phyloP scores from a whole-genome alignment of 768 basidiomycete species.

The Mycena capillaripes region DNA sequence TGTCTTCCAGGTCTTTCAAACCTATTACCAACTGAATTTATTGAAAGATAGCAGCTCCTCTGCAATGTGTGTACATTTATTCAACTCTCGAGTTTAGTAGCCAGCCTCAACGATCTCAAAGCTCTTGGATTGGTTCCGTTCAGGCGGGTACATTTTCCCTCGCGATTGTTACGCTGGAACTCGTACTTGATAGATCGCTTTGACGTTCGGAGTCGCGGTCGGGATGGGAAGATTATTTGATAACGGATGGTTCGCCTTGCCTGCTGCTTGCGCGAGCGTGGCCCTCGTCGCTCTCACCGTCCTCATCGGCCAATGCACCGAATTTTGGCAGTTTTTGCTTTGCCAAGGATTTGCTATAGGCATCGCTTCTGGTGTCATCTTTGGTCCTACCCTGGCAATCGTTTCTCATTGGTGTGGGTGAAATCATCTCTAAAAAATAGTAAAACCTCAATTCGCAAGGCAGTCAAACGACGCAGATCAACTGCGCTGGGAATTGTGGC shows the following conservation, averaged over 20 bases:
- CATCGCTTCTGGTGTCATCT: conserved; percentile 72
- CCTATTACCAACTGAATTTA: conserved; percentile 72
- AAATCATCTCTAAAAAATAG: background rate
- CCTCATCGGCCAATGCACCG: conserved; percentile 77
- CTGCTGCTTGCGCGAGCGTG: conserved; percentile 62
- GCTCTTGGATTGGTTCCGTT: conserved; percentile 86
- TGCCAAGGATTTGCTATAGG: conserved; percentile 81
- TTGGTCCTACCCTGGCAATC: conserved; percentile 71
- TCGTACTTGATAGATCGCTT: conserved; percentile 69
- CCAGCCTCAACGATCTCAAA: background rate
- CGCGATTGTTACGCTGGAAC: too few species aligned
- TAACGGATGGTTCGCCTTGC: conserved; percentile 72
- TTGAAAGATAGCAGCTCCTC: conserved; percentile 56
- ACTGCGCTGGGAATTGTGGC: conserved; percentile 71
- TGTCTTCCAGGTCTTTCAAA: conserved; percentile 74
- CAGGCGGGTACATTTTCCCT: too few species aligned
- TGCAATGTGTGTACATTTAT: conserved; percentile 74
- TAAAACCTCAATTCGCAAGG: background rate
- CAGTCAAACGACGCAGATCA: conserved; percentile 26
- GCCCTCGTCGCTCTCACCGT: conserved; percentile 70
- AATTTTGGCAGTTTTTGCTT: conserved; percentile 85
- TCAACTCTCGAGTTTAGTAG: background rate
- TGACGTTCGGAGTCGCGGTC: conserved; percentile 74
- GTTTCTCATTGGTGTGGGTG: conserved; percentile 81
- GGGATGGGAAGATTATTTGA: conserved; percentile 81